phyloP scores from a whole-genome alignment of 352 stramenopile genomes.

The Phytophthora sojae region DNA sequence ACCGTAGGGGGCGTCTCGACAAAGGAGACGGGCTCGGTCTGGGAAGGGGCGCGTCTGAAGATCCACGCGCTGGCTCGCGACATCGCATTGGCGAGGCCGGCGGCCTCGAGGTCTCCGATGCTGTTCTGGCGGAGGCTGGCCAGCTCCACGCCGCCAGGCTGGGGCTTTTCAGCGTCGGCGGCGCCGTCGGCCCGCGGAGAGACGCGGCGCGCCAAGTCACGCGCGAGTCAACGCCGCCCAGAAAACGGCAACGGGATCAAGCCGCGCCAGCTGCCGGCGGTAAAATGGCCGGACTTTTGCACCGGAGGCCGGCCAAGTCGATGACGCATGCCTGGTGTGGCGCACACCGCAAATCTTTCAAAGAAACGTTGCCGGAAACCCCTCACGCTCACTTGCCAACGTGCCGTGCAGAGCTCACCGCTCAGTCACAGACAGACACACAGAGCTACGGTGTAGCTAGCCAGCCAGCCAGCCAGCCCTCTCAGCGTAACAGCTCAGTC shows the following conservation, averaged over 20 bases:
- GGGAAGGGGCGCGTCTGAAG: not conserved
- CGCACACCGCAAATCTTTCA: conserved; percentile 28
- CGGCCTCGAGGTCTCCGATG: not conserved
- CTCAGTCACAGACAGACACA: not conserved
- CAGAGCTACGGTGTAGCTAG: no score
- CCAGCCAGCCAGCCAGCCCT: no score
- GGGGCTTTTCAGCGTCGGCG: not conserved
- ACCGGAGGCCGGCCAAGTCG: not conserved
- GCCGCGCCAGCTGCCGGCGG: conserved; percentile 20
- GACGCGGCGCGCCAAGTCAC: conserved; percentile 13
- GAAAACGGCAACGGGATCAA: conserved; percentile 10
- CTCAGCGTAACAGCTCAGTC: no score
- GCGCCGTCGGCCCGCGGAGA: not conserved
- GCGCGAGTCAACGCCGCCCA: conserved; percentile 2
- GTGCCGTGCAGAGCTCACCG: conserved; percentile 2
- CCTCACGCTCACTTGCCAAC: conserved; percentile 30
- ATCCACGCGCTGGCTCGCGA: not conserved
- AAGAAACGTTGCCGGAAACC: conserved; percentile 20
- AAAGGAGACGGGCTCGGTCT: not conserved
- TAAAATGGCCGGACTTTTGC: conserved; percentile 8
- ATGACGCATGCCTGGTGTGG: conserved; percentile 26
- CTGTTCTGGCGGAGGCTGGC: no score
- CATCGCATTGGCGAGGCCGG: not conserved
- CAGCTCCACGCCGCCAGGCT: no score
- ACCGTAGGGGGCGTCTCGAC: not conserved